Evolutionary conservation across 2,329 filamentous ascomycete genomes (phyloP), one percentile per base, ranked within the genome.

Genomic region (Pseudogymnoascus sp.): DNA sequence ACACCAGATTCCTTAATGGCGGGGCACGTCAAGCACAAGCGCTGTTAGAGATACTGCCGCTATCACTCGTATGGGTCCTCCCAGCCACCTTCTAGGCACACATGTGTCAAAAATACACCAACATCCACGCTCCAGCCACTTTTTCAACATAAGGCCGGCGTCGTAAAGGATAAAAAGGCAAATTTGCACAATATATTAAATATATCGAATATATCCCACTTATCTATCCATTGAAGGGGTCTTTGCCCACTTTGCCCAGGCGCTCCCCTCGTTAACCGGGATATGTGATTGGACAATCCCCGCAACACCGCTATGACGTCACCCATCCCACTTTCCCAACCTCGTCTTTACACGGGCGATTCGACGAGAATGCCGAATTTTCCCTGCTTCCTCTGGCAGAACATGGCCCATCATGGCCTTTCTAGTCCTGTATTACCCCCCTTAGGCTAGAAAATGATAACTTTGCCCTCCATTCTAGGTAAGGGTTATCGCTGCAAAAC

Each of bases 301-400:
- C 50, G 3, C n/a, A 11, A 19, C 10, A 19, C 19, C 26, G 28
- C n/a, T 4, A 57, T 57, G 50, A 57, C 50, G 50, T 57, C 50
- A 57, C 50, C 10, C 10, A 33, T 57, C 50, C 50, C 50, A 57
- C 50, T 57, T 50, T 57, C 50, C 50, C 50, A 57, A 57, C 50
- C 50, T 57, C 50, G 28, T 7, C 28, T 15, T 57, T 19, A 57
- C n/a, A 19, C 15, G 9, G 28, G 26, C 26, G 26, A 57, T 57
- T 33, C 17, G 28, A 57, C n/a, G 28, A 19, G 5, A 33, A 57
- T 33, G 28, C 26, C 28, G 23, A 28, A 15, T 36, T 8, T 57
- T 33, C 50, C 50, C 50, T 57, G 50, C n/a, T 33, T 26, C 10
- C 8, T 13, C 50, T n/a, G 28, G 26, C 26, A 33, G n/a, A 33